These are phyloP conservation scores for Coemansia umbellata DNA, from an alignment of 192 early-diverging fungal genomes.

Conservation along the genomic window DNA sequence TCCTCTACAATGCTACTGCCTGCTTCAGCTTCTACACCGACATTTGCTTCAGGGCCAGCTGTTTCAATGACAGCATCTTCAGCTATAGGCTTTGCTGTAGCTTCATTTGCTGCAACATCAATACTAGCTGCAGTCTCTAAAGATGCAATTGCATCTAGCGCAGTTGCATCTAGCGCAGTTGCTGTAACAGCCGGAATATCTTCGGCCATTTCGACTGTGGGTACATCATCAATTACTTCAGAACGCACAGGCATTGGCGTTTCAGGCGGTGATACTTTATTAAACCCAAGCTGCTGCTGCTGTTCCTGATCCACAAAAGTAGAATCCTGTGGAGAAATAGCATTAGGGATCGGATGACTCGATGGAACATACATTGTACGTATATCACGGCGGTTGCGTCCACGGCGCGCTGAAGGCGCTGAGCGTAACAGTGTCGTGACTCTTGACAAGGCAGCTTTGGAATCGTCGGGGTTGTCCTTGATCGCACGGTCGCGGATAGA, in stretches of 20 bases:
- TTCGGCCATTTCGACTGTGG: neutral
- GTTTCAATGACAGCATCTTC: neutral
- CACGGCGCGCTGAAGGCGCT: constrained; percentile 19
- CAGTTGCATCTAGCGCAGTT: neutral
- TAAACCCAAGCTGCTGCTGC: too few relatives aligned
- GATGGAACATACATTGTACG: constrained; percentile 45
- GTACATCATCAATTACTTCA: neutral
- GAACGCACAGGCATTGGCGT: constrained; percentile 1
- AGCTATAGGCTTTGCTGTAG: neutral
- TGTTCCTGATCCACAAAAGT: too few relatives aligned
- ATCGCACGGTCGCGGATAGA: constrained; percentile 45
- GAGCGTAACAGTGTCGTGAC: constrained; percentile 41
- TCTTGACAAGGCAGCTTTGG: constrained; percentile 35
- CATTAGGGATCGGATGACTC: neutral
- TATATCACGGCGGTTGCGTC: constrained; percentile 36
- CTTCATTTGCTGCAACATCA: neutral
- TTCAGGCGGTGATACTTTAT: too few relatives aligned
- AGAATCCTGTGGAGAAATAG: too few relatives aligned
- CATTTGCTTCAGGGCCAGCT: too few relatives aligned
- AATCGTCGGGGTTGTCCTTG: constrained; percentile 47
- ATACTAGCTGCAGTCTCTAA: neutral
- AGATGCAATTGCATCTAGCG: neutral
- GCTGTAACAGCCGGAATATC: constrained; percentile 11
- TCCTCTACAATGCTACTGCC: too few relatives aligned
- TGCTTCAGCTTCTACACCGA: too few relatives aligned